Evolutionary conservation across 495 filamentous ascomycete genomes (phyloP).

Genomic region (Penicillium soppii): DNA sequence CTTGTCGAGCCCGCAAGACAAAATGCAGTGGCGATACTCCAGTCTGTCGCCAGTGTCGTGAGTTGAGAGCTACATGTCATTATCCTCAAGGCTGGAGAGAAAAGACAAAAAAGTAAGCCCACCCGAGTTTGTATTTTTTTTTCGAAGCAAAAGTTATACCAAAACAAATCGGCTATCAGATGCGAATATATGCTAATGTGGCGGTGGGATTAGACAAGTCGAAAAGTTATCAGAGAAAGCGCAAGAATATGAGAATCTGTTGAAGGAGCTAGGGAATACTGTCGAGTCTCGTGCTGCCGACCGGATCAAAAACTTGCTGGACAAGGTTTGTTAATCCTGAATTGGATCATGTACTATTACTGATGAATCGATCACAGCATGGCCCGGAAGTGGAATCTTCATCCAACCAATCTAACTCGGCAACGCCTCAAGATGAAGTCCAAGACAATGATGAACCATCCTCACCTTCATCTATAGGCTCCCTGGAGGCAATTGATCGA

Average conservation of each 20-base stretch:
- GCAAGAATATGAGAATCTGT: conserved; percentile 48
- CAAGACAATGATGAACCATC: conserved; percentile 14
- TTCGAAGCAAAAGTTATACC: neutral
- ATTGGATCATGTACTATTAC: neutral
- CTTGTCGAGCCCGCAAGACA: conserved; percentile 67
- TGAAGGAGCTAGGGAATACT: conserved; percentile 37
- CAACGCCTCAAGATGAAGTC: conserved; percentile 34
- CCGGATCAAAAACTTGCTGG: conserved; percentile 38
- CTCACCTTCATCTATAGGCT: conserved; percentile 56
- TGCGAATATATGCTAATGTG: conserved; percentile 7
- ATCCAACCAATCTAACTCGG: conserved; percentile 33
- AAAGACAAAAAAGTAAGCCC: conserved; percentile 51
- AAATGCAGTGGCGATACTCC: conserved; percentile 63
- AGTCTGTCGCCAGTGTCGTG: conserved; percentile 56
- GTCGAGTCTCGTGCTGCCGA: conserved; percentile 35
- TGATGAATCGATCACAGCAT: conserved; percentile 10
- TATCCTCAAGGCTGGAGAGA: conserved; percentile 62
- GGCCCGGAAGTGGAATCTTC: conserved; percentile 23
- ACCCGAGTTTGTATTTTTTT: neutral
- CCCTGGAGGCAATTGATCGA: conserved; percentile 58
- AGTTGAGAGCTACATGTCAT: conserved; percentile 47
- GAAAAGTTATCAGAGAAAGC: conserved; percentile 46
- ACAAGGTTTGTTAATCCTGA: conserved; percentile 34
- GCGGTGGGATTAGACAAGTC: conserved; percentile 31
- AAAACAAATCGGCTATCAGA: too few species aligned